These are phyloP conservation scores for Phialophora tarda DNA, from an alignment of 2,329 filamentous ascomycete species.

Conservation along the genomic window DNA sequence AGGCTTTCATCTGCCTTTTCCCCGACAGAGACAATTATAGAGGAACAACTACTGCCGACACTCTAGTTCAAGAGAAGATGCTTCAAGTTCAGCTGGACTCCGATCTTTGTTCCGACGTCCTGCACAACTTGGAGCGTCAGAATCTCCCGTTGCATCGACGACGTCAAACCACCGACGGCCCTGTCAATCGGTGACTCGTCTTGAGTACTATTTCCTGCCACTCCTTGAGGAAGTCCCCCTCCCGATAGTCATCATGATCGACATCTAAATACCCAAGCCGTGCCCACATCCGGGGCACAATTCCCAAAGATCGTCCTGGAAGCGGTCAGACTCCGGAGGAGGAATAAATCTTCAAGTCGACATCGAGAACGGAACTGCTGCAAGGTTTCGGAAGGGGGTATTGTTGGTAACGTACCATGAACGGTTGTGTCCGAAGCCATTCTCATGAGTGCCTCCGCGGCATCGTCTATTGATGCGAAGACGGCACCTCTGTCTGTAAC, in stretches of 20 bases:
- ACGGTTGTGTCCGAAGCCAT: neutral
- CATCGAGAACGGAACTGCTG: too few species aligned
- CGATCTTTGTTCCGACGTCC: neutral
- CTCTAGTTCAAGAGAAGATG: neutral
- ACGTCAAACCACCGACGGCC: constrained; percentile 1
- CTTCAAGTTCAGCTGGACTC: neutral
- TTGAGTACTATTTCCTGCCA: constrained; percentile 21
- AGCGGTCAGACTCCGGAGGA: neutral
- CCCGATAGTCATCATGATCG: constrained; percentile 38
- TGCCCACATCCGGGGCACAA: neutral
- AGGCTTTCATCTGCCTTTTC: too few species aligned
- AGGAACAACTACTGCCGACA: too few species aligned
- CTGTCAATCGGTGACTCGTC: constrained; percentile 15
- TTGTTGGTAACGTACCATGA: neutral
- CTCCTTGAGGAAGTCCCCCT: constrained; percentile 19
- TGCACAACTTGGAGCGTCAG: neutral
- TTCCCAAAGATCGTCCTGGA: neutral
- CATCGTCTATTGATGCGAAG: neutral
- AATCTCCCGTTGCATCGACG: neutral
- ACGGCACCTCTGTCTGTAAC: neutral
- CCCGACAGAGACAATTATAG: too few species aligned
- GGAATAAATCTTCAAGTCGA: neutral
- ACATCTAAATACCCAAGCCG: neutral
- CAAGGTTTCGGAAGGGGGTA: neutral
- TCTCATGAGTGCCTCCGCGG: neutral